These are phyloP conservation scores for Pharnaceum exiguum DNA, from an alignment of 148 eudicot species.

Conservation along the genomic window DNA sequence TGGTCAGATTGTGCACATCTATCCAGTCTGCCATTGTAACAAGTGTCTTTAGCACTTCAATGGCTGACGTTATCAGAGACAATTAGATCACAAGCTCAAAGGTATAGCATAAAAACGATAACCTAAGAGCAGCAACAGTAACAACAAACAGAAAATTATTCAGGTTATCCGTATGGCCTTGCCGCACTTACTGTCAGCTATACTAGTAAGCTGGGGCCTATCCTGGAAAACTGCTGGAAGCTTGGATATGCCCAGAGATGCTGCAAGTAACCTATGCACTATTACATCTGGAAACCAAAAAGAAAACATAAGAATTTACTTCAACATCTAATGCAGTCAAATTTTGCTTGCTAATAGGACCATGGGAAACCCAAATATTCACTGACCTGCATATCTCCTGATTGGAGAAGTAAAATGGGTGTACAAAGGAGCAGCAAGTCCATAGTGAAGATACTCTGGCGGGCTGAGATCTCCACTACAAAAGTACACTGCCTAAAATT, in stretches of 20 bases:
- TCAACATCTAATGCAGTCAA: not conserved
- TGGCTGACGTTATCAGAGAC: too few relatives aligned
- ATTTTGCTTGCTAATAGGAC: not conserved
- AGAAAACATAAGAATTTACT: not conserved
- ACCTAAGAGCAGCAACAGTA: too few relatives aligned
- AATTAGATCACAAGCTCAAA: too few relatives aligned
- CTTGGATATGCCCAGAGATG: conserved; percentile 74
- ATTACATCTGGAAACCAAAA: conserved; percentile 67
- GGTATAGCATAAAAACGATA: too few relatives aligned
- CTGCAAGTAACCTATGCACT: conserved; percentile 94
- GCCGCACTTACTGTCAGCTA: conserved; percentile 96
- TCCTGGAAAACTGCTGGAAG: conserved; percentile 84
- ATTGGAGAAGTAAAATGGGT: conserved; percentile 98
- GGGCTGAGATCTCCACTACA: conserved; percentile 95
- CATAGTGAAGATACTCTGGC: conserved; percentile 87
- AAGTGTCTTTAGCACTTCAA: too few relatives aligned
- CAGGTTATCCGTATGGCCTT: too few relatives aligned
- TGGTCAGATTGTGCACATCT: too few relatives aligned
- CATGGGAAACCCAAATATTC: not conserved
- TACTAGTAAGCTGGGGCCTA: conserved; percentile 68
- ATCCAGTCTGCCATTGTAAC: too few relatives aligned
- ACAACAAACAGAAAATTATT: too few relatives aligned
- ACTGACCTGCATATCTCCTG: conserved; percentile 88
- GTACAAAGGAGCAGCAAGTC: conserved; percentile 85
- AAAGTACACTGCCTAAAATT: conserved; percentile 82